These are phyloP conservation scores for Tilletia caries DNA, from an alignment of 1,284 basidiomycete species.

Conservation along the genomic window DNA sequence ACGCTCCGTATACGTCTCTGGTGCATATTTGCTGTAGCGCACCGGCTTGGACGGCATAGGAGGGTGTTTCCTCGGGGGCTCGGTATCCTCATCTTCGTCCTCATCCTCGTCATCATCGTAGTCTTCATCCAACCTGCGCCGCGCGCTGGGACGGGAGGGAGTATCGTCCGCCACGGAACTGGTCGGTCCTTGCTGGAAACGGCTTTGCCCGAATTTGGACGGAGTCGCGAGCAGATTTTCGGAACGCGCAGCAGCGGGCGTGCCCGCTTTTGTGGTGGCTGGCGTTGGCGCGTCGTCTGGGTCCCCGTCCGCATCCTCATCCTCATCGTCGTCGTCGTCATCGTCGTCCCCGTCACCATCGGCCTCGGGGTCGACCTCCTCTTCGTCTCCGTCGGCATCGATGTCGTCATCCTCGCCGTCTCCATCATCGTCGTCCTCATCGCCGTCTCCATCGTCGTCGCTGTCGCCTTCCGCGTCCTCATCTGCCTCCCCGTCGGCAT, in stretches of 20 bases:
- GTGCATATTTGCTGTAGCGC: conserved; percentile 6
- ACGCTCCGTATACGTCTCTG: conserved; percentile 17
- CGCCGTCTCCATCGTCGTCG: conserved; percentile 13
- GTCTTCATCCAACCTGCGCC: conserved; percentile 25
- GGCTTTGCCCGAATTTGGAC: background rate
- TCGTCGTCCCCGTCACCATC: background rate
- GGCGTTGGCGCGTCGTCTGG: conserved; percentile 11
- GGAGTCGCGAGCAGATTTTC: conserved; percentile 12
- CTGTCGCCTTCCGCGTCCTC: conserved; percentile 19
- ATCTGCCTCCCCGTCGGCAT: conserved; percentile 15
- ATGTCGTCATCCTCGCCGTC: conserved; percentile 8
- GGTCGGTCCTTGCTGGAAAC: background rate
- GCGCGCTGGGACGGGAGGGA: background rate
- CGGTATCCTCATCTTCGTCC: background rate
- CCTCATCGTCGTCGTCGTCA: conserved; percentile 13
- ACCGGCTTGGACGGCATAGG: background rate
- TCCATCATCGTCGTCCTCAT: conserved; percentile 20
- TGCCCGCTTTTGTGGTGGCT: conserved; percentile 5
- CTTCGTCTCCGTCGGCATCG: background rate
- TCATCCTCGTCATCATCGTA: conserved; percentile 3
- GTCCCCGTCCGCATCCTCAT: conserved; percentile 22
- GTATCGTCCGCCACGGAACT: background rate
- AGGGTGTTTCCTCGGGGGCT: background rate
- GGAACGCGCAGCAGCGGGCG: background rate
- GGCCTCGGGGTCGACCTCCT: background rate